Conservation (phyloP, 2,329 filamentous ascomycete species). For the Calycina herbarum region DNA sequence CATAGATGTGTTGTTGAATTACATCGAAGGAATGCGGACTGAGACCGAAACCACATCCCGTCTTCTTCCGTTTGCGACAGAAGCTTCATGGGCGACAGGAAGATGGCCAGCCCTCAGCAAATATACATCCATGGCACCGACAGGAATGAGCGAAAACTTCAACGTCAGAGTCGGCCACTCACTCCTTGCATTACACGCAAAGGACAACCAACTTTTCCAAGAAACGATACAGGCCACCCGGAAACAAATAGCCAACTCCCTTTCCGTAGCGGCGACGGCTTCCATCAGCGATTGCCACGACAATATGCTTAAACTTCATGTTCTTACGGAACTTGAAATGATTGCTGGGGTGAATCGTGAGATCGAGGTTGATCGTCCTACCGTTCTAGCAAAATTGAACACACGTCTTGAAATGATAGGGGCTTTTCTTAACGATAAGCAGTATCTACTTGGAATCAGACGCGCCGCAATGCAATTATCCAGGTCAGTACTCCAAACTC, state of each 20-base stretch:
- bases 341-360: slow-evolving; percentile 56
- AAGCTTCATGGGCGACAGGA: slow-evolving; percentile 87
- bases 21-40: slow-evolving; percentile 73
- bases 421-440: slow-evolving; percentile 87
- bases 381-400: slow-evolving; percentile 58
- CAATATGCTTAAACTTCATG: slow-evolving; percentile 81
- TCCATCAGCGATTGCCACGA: slow-evolving; percentile 85
- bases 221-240: slow-evolving; percentile 64
- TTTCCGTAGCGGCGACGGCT: slow-evolving; percentile 74
- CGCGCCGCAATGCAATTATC: slow-evolving; percentile 84
- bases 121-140: slow-evolving; percentile 57
- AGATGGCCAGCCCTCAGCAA: slow-evolving; percentile 75
- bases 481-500: slow-evolving; percentile 47
- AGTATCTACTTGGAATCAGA: slow-evolving; percentile 84
- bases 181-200: slow-evolving; percentile 58
- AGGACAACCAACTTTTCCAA: slow-evolving; percentile 52
- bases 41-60: slow-evolving; percentile 51
- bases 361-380: slow-evolving; percentile 35
- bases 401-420: slow-evolving; percentile 86
- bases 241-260: slow-evolving; percentile 67
- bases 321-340: slow-evolving; percentile 82
- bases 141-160: slow-evolving; percentile 62
- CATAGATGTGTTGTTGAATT: slow-evolving; percentile 79
- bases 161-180: slow-evolving; percentile 76
- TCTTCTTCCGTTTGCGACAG: slow-evolving; percentile 80